These are phyloP conservation scores for Phycomyces nitens DNA, from an alignment of 192 early-diverging fungal species.

Conservation along the genomic window DNA sequence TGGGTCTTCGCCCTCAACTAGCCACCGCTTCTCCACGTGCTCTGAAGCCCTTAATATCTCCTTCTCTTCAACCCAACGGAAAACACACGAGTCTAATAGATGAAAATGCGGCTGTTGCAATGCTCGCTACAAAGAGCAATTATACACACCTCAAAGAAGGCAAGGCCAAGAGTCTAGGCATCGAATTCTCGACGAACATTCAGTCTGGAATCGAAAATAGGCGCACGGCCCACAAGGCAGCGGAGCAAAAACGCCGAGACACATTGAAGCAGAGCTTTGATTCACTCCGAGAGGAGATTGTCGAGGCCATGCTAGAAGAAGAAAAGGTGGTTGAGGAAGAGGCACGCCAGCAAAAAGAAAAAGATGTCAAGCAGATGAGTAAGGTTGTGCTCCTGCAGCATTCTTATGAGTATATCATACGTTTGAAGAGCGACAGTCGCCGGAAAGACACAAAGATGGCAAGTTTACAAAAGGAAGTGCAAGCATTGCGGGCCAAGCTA, in stretches of 20 bases:
- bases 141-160: conserved; percentile 87
- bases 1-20: conserved; percentile 23
- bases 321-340: conserved; percentile 6
- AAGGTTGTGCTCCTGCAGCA: conserved; percentile 81
- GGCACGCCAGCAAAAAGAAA: conserved; percentile 18
- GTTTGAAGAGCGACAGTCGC: conserved; percentile 40
- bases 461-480: conserved; percentile 26
- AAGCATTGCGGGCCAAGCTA: conserved; percentile 13
- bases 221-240: conserved; percentile 86
- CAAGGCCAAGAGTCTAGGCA: conserved; percentile 73
- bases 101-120: conserved; percentile 25
- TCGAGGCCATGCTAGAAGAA: conserved; percentile 52
- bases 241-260: conserved; percentile 94
- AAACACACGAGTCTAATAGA: conserved; percentile 18
- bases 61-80: conserved; percentile 47
- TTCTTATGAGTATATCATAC: conserved; percentile 58
- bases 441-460: conserved; percentile 35
- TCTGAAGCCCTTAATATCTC: conserved; percentile 44
- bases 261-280: conserved; percentile 91
- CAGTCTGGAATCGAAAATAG: conserved; percentile 78
- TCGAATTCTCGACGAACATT: conserved; percentile 72
- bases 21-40: conserved; percentile 27
- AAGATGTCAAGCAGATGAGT: conserved; percentile 72
- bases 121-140: conserved; percentile 56
- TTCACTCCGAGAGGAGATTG: conserved; percentile 63